Evolutionary conservation across 257 asterid genomes (phyloP).

Genomic region (Cynanchum wilfordii): DNA sequence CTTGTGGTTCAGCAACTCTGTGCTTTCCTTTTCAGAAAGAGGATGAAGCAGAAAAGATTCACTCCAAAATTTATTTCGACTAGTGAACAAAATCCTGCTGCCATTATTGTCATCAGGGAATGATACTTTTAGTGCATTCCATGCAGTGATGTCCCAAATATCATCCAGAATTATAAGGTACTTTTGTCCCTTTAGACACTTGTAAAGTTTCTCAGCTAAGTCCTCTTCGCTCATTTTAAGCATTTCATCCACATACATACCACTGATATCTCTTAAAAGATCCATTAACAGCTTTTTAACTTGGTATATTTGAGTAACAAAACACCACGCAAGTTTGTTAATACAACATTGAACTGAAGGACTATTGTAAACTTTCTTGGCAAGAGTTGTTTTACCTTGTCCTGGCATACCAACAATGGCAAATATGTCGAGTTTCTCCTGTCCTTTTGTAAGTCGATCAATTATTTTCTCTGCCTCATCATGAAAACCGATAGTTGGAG

Average conservation of each 20-base stretch:
- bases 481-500: background rate
- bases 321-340: background rate
- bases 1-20: background rate
- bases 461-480: background rate
- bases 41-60: background rate
- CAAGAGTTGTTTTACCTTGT: constrained; percentile 5
- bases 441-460: background rate
- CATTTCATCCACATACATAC: background rate
- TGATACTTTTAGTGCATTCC: background rate
- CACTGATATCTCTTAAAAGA: background rate
- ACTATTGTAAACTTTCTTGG: too few species aligned
- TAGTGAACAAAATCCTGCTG: too few species aligned
- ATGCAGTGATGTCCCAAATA: too few species aligned
- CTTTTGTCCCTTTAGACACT: too few species aligned
- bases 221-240: too few species aligned
- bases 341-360: background rate
- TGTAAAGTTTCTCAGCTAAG: too few species aligned
- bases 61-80: background rate
- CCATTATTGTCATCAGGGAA: constrained; percentile 9
- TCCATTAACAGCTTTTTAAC: too few species aligned
- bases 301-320: too few species aligned
- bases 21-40: constrained; percentile 8
- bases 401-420: too few species aligned
- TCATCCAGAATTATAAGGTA: too few species aligned
- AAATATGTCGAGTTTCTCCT: too few species aligned